Conservation (phyloP, 306 rosid genomes). For the Trifolium subterraneum region DNA sequence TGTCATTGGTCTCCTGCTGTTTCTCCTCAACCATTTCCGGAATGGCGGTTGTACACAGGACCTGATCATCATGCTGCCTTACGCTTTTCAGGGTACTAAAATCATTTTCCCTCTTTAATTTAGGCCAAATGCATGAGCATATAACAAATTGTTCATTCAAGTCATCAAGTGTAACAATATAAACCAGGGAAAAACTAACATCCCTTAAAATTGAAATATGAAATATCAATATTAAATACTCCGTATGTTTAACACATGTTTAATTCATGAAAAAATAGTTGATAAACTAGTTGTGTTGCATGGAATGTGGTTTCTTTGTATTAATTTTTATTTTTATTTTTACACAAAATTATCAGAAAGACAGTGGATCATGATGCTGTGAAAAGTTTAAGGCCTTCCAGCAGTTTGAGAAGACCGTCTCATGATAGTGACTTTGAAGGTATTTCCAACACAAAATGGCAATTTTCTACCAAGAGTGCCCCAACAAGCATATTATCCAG, state of each 20-base stretch:
- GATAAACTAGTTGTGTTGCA: not conserved
- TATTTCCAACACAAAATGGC: conserved; percentile 46
- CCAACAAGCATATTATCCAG: conserved; percentile 78
- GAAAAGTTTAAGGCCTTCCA: conserved; percentile 38
- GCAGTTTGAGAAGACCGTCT: conserved; percentile 43
- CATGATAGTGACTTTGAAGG: conserved; percentile 43
- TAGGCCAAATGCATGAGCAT: not conserved
- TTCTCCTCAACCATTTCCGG: conserved; percentile 67
- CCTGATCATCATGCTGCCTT: conserved; percentile 36
- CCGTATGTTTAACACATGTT: no score
- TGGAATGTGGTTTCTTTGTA: not conserved
- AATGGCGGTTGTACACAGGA: conserved; percentile 43
- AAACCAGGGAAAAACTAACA: no score
- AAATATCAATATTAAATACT: no score
- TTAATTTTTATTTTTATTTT: not conserved
- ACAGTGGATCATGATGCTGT: conserved; percentile 41
- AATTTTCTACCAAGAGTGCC: conserved; percentile 68
- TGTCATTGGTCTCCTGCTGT: conserved; percentile 56
- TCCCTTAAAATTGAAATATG: no score
- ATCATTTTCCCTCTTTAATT: not conserved
- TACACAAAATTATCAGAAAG: conserved; percentile 52
- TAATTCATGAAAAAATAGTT: not conserved
- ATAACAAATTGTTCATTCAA: no score
- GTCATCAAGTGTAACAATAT: no score
- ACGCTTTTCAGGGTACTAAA: conserved; percentile 50